A percentile compares a stretch with the other conserved stretches of the same genome.
phyloP scores from a whole-genome alignment of 2,329 filamentous ascomycete genomes.

The Talaromyces sp. region DNA sequence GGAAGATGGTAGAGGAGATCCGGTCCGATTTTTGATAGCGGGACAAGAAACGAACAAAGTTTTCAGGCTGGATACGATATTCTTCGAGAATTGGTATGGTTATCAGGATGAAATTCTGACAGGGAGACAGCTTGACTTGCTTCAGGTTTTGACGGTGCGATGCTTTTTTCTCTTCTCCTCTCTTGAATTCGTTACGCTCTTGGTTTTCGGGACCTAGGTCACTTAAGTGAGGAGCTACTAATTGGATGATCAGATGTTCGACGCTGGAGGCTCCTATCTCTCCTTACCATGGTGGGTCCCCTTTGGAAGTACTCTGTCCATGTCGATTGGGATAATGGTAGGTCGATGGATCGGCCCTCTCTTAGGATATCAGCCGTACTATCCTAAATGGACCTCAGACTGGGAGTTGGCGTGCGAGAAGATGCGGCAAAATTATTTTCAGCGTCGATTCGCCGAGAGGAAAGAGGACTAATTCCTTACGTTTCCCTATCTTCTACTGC shows the following conservation, averaged over 20 bases:
- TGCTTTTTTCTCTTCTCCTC: neutral
- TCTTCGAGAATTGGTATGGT: slow-evolving; percentile 38
- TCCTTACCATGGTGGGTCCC: neutral
- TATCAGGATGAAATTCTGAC: slow-evolving; percentile 33
- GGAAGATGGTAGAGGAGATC: slow-evolving; percentile 14
- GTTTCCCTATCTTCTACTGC: neutral
- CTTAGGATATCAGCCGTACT: neutral
- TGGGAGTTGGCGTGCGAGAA: neutral
- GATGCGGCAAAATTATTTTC: slow-evolving; percentile 8
- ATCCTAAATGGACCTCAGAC: neutral
- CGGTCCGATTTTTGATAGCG: slow-evolving; percentile 26
- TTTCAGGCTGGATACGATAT: slow-evolving; percentile 32
- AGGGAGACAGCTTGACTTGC: slow-evolving; percentile 27
- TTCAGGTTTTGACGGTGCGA: slow-evolving; percentile 34
- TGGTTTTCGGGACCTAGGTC: neutral
- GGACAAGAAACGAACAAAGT: slow-evolving; percentile 26
- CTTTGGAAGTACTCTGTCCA: neutral
- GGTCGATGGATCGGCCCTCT: neutral
- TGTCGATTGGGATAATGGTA: neutral
- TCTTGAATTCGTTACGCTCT: neutral
- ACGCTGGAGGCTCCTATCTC: slow-evolving; percentile 39
- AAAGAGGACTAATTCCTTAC: slow-evolving; percentile 2
- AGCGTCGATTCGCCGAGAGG: slow-evolving; percentile 18
- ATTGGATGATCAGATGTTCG: slow-evolving; percentile 33
- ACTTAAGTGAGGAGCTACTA: neutral